These are phyloP conservation scores for Neolentinus lepideus DNA, from an alignment of 1,284 basidiomycete genomes.

Conservation along the genomic window DNA sequence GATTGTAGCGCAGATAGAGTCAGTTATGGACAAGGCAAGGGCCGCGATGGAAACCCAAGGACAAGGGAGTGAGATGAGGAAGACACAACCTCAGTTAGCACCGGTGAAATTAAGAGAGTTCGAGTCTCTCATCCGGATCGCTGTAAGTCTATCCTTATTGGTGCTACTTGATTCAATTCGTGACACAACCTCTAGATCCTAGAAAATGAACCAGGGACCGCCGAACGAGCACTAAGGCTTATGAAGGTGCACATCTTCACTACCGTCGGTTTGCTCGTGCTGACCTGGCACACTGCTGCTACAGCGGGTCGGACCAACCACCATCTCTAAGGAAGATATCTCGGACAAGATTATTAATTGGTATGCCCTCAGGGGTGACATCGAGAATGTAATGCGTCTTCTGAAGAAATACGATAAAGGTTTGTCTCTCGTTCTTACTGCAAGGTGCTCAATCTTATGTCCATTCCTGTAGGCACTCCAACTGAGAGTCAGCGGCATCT, in stretches of 20 bases:
- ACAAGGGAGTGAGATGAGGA: background rate
- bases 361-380: background rate
- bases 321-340: too few relatives aligned
- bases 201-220: too few relatives aligned
- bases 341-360: background rate
- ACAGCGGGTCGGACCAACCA: too few relatives aligned
- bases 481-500: slow-evolving; percentile 56
- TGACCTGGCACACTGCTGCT: too few relatives aligned
- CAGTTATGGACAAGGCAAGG: background rate
- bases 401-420: slow-evolving; percentile 36
- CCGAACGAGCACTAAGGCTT: too few relatives aligned
- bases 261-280: too few relatives aligned
- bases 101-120: too few relatives aligned
- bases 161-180: background rate
- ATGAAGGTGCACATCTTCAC: too few relatives aligned
- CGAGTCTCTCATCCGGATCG: background rate
- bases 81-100: background rate
- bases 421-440: slow-evolving; percentile 15
- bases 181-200: too few relatives aligned
- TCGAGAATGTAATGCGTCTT: background rate
- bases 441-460: slow-evolving; percentile 3
- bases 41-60: too few relatives aligned
- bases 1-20: background rate
- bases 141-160: background rate
- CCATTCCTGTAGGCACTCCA: slow-evolving; percentile 28